Conservation (phyloP, 1,284 basidiomycete genomes). For the Apiotrichum laibachii region DNA sequence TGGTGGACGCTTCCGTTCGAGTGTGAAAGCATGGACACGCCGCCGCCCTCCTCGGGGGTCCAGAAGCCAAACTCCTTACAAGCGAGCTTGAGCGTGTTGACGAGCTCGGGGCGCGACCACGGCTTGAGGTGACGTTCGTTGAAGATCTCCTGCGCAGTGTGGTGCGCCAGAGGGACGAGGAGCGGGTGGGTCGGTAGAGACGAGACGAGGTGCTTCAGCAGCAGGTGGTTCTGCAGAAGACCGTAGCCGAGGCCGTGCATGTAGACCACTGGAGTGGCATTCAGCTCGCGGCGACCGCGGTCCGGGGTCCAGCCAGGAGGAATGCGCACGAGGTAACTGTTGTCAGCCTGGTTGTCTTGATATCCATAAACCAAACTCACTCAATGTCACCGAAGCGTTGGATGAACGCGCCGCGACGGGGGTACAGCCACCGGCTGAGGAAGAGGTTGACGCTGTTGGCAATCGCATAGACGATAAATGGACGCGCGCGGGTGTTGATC, state of each 20-base stretch:
- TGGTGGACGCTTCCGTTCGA: conserved; percentile 61
- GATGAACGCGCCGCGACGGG: conserved; percentile 34
- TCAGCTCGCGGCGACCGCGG: conserved; percentile 32
- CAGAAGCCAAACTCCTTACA: conserved; percentile 64
- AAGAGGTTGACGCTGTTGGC: conserved; percentile 58
- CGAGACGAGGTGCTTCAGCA: conserved; percentile 48
- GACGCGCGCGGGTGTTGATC: conserved; percentile 62
- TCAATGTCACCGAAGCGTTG: conserved; percentile 52
- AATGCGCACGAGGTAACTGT: conserved; percentile 69
- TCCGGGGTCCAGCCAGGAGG: conserved; percentile 64
- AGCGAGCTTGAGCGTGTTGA: conserved; percentile 60
- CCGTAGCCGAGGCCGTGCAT: conserved; percentile 74
- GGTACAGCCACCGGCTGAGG: conserved; percentile 33
- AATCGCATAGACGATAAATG: conserved; percentile 67
- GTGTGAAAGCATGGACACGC: conserved; percentile 77
- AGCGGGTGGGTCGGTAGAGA: conserved; percentile 67
- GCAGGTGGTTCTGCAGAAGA: conserved; percentile 50
- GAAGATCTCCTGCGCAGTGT: conserved; percentile 80
- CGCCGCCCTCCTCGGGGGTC: conserved; percentile 46
- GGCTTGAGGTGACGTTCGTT: conserved; percentile 69
- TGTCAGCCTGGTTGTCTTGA: background rate
- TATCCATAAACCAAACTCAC: conserved; percentile 35
- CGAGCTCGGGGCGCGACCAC: conserved; percentile 62
- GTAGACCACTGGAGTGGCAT: conserved; percentile 71
- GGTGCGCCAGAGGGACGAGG: conserved; percentile 74